Percentiles rank a stretch among this genome's conserved stretches.
Conservation (phyloP, 192 early-diverging fungal genomes). For the Martensiomyces pterosporus region DNA sequence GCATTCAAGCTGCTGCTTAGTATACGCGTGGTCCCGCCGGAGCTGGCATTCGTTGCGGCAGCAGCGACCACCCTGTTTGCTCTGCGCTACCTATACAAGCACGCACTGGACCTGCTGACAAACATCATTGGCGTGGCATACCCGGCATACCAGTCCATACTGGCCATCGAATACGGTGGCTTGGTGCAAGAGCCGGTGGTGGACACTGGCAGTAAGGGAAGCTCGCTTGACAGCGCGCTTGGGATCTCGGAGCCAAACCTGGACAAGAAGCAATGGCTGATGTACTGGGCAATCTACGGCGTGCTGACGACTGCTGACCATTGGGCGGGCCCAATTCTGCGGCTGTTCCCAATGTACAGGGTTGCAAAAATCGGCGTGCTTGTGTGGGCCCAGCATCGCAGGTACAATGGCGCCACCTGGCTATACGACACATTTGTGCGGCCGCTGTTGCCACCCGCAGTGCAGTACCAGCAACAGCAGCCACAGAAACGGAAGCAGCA, state of each 20-base stretch:
- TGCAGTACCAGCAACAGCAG: neutral
- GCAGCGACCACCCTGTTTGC: slow-evolving; percentile 35
- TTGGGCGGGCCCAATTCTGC: slow-evolving; percentile 44
- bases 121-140: slow-evolving; percentile 46
- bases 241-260: slow-evolving; percentile 28
- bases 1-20: slow-evolving; percentile 32
- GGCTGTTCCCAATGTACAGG: slow-evolving; percentile 46
- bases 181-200: neutral
- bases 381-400: slow-evolving; percentile 45
- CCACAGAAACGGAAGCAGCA: neutral
- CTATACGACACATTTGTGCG: slow-evolving; percentile 44
- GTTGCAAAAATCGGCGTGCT: slow-evolving; percentile 40
- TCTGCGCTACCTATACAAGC: slow-evolving; percentile 33
- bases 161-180: slow-evolving; percentile 45
- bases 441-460: slow-evolving; percentile 42
- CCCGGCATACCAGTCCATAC: slow-evolving; percentile 48
- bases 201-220: neutral
- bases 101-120: slow-evolving; percentile 43
- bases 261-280: slow-evolving; percentile 49
- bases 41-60: slow-evolving; percentile 33
- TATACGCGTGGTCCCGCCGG: slow-evolving; percentile 32
- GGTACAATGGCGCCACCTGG: slow-evolving; percentile 47
- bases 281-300: slow-evolving; percentile 49
- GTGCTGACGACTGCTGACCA: slow-evolving; percentile 45
- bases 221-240: slow-evolving; percentile 17